phyloP scores from a whole-genome alignment of 2,329 filamentous ascomycete genomes.

The Pochonia chlamydosporia region DNA sequence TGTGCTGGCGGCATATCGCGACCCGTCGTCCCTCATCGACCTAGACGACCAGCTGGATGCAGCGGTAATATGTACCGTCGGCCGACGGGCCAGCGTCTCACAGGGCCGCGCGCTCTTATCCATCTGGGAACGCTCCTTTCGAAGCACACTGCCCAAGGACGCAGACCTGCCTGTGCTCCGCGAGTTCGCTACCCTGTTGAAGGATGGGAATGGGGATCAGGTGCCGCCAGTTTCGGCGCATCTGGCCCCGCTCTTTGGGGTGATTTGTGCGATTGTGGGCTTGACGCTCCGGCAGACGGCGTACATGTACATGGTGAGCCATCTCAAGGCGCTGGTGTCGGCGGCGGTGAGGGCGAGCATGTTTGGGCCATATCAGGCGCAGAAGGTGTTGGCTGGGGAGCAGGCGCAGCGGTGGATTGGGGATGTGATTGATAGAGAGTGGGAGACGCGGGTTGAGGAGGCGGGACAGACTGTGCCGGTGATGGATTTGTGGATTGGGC shows the following conservation, averaged over 20 bases:
- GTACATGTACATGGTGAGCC: constrained; percentile 70
- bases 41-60: constrained; percentile 76
- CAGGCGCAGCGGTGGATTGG: constrained; percentile 53
- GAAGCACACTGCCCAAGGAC: constrained; percentile 25
- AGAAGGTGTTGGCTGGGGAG: constrained; percentile 60
- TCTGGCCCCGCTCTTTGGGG: constrained; percentile 65
- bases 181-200: constrained; percentile 31
- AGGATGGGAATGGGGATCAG: constrained; percentile 20
- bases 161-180: constrained; percentile 24
- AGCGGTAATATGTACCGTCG: constrained; percentile 71
- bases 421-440: constrained; percentile 53
- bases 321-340: constrained; percentile 70
- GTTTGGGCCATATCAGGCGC: constrained; percentile 76
- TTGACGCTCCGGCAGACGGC: constrained; percentile 58
- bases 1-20: constrained; percentile 60
- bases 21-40: constrained; percentile 41
- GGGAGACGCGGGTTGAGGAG: constrained; percentile 52
- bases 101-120: constrained; percentile 70
- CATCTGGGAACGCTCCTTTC: constrained; percentile 71
- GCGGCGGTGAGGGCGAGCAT: constrained; percentile 73
- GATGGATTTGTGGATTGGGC: constrained; percentile 77
- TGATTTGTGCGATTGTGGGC: constrained; percentile 55
- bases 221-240: constrained; percentile 52
- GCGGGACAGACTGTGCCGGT: constrained; percentile 71
- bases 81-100: constrained; percentile 65